Conservation (phyloP, 257 asterid species). For the Agastache rugosa region DNA sequence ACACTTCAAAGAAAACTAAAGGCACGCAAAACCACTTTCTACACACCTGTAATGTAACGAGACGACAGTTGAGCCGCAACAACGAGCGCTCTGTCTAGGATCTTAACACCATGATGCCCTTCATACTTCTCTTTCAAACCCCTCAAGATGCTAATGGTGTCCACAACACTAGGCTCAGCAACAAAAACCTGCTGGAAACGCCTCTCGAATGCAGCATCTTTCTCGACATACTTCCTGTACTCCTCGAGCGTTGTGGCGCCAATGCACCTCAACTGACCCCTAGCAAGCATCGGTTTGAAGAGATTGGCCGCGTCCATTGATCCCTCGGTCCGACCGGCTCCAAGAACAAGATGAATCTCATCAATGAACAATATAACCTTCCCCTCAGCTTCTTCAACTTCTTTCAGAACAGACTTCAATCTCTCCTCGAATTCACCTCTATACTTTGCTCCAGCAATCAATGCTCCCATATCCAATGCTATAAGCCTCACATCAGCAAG, state of each 20-base stretch:
- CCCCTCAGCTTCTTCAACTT: conserved; percentile 81
- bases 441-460: conserved; percentile 79
- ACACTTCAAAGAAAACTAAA: not conserved
- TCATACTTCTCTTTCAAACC: conserved; percentile 80
- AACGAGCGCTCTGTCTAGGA: conserved; percentile 76
- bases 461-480: conserved; percentile 77
- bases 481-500: conserved; percentile 76
- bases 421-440: conserved; percentile 81
- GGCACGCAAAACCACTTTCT: not conserved
- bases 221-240: conserved; percentile 73
- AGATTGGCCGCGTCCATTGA: conserved; percentile 80
- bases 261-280: conserved; percentile 74
- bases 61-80: conserved; percentile 68
- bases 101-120: conserved; percentile 81
- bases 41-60: conserved; percentile 68
- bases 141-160: conserved; percentile 67
- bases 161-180: conserved; percentile 71
- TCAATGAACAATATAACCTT: conserved; percentile 71
- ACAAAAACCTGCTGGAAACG: conserved; percentile 81
- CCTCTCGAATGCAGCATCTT: conserved; percentile 81
- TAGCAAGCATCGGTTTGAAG: conserved; percentile 81
- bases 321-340: conserved; percentile 77
- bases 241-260: conserved; percentile 76
- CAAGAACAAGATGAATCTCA: conserved; percentile 70
- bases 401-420: conserved; percentile 67